These are phyloP conservation scores for Aspergillus ruber DNA, from an alignment of 2,329 filamentous ascomycete species.

Conservation along the genomic window DNA sequence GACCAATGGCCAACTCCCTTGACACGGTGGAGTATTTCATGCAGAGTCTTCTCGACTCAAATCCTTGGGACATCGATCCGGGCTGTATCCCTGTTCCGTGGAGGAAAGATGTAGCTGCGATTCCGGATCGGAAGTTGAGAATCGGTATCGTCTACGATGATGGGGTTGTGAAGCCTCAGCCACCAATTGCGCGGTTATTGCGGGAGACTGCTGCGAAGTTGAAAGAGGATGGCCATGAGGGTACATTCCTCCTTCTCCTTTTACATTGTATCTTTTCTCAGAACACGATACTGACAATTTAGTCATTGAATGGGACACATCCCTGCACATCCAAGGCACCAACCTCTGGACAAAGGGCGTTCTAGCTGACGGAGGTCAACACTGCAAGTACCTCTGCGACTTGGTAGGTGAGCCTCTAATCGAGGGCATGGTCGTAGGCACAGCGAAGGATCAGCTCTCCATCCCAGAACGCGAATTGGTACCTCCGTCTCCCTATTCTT, in stretches of 20 bases:
- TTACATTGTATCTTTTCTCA: neutral
- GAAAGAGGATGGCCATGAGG: conserved; percentile 51
- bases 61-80: conserved; percentile 32
- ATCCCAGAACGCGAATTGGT: conserved; percentile 17
- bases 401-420: conserved; percentile 24
- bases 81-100: conserved; percentile 30
- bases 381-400: conserved; percentile 18
- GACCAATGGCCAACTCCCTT: conserved; percentile 19
- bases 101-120: conserved; percentile 17
- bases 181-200: conserved; percentile 53
- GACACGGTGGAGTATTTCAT: conserved; percentile 24
- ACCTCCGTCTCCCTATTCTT: neutral
- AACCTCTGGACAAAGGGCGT: conserved; percentile 24
- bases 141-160: conserved; percentile 56
- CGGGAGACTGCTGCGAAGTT: conserved; percentile 44
- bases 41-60: conserved; percentile 14
- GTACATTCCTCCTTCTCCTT: conserved; percentile 4
- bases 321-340: conserved; percentile 16
- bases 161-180: conserved; percentile 54
- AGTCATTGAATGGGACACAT: conserved; percentile 28
- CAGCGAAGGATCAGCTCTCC: conserved; percentile 16
- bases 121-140: conserved; percentile 44
- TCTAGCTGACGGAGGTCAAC: conserved; percentile 24
- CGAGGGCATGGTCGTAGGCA: conserved; percentile 28
- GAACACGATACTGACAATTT: neutral